Evolutionary conservation across 129 eudicot species (phyloP), one percentile per base, ranked within the genome.

Genomic region (Chrysanthemum seticuspe): DNA sequence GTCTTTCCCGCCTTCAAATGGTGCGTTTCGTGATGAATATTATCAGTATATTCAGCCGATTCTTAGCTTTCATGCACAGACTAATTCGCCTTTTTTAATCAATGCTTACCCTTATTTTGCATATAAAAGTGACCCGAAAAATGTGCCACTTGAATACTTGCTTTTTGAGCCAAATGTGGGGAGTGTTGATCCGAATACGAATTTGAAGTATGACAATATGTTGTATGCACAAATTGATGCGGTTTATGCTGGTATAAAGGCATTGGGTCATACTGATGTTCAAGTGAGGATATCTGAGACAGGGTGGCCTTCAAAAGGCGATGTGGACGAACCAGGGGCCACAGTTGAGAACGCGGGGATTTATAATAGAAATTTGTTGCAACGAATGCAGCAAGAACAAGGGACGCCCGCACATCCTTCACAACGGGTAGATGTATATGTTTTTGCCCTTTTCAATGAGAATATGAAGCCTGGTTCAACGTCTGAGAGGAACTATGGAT

Each of bases 271-370:
- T 75, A 78, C 77, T 0, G 96, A 88, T 70, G 67, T 94, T 19
- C 78, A 74, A 62, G 94, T 94, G 8, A 80, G 84, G 58, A 87
- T 94, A 25, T 94, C 99, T 5, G 99, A 94, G 72, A 94, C 99
- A 1, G 99, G 99, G 10, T 94, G 99, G 99, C 99, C 99, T 18
- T 94, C 99, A 7, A 90, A 83, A 67, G 99, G 99, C n/a, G 99
- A 94, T 31, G 62, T 83, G 3, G 76, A 88, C 40, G 97, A 94
- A 83, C 83, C 83, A 2, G 99, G 99, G 78, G 99, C 99, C 1
- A 80, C 96, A 0, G 81, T 73, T 16, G 84, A 85, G 54, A 94
- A 94, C 65, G 99, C 97, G 1, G 89, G 85, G 44, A 68, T 89
- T 71, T 94, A 94, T 54, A 88, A 94, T 34, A 82, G 99, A 55